Evolutionary conservation across 768 basidiomycete genomes (phyloP), one percentile per base, ranked within the genome.

Genomic region (Phlebiopsis flavidoalba): DNA sequence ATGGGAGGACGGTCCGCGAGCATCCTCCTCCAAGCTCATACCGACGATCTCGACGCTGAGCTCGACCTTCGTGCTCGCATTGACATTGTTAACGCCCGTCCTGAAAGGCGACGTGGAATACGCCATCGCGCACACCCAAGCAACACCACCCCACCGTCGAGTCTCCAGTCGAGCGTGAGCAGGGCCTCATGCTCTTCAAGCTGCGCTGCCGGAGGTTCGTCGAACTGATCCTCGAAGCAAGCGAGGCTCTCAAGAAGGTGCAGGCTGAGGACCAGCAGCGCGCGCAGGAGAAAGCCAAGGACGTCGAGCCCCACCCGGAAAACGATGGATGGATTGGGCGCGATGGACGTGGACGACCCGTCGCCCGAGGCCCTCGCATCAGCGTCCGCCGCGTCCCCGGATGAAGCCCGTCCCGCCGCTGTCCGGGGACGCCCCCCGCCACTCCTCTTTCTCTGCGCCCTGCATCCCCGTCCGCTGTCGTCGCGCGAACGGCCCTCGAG

Each of bases 121-220:
- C 5, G 90, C 89, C 24, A 75, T 94, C 31, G 67, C 75, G 6
- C 79, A 84, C 58, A 82, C 84, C n/a, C 7, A 74, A 75, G 62
- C 73, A 69, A 55, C 78, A 86, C 60, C 86, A 87, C 69, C 86
- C 90, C 0, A 67, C 73, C 3, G 90, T 88, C 6, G n/a, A n/a
- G n/a, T n/a, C n/a, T n/a, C n/a, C n/a, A n/a, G 75, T 95, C 22
- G 81, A 81, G 60, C 81, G 81, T 26, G 87, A 91, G 57, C 80
- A 82, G 43, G 86, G 87, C 8, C 75, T 91, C 15, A 80, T 94
- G 74, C 73, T 82, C n/a, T 90, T 94, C 77, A 91, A 89, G 71
- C 73, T 95, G 65, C 83, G 87, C 24, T 92, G 91, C 73, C 81
- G 91, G 66, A 91, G 88, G 72, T 93, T 95, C 67, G 85, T 95